Conservation (phyloP, 805 yeast species). For the Lipomyces japonicus region DNA sequence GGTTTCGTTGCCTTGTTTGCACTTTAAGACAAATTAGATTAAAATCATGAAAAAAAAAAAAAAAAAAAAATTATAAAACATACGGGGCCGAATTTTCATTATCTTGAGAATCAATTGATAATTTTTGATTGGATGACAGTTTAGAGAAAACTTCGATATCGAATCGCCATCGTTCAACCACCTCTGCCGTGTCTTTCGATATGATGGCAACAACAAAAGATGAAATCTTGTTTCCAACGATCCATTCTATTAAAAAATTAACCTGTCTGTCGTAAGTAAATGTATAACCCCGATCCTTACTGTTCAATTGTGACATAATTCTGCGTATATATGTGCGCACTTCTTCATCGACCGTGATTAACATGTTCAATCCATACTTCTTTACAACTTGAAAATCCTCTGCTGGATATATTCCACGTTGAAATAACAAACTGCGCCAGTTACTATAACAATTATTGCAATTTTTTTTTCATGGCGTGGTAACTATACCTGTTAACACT, state of each 20-base stretch:
- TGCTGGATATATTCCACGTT: constrained; percentile 83
- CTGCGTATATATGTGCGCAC: constrained; percentile 63
- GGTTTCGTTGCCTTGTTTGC: neutral
- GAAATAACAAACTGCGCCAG: constrained; percentile 61
- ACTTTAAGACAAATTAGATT: neutral
- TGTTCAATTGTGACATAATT: constrained; percentile 64
- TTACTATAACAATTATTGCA: neutral
- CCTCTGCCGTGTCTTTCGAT: constrained; percentile 60
- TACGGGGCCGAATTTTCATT: constrained; percentile 22
- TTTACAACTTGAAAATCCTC: constrained; percentile 75
- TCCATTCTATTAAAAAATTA: constrained; percentile 49
- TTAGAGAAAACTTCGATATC: constrained; percentile 47
- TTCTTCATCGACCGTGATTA: constrained; percentile 71
- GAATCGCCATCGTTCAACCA: constrained; percentile 85
- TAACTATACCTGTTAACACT: constrained; percentile 51
- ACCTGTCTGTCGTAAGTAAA: neutral
- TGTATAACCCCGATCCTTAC: constrained; percentile 27
- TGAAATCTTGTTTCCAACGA: constrained; percentile 62
- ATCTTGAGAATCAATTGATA: neutral
- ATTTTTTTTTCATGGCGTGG: neutral
- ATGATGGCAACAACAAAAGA: constrained; percentile 71
- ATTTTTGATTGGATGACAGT: neutral
- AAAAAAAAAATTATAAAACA: neutral
- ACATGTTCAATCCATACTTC: constrained; percentile 73
- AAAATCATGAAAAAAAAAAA: neutral